A percentile compares a stretch with the other conserved stretches of the same genome.
These are phyloP conservation scores for Erysimum cheiri DNA, from an alignment of 441 rosid species.

Conservation along the genomic window DNA sequence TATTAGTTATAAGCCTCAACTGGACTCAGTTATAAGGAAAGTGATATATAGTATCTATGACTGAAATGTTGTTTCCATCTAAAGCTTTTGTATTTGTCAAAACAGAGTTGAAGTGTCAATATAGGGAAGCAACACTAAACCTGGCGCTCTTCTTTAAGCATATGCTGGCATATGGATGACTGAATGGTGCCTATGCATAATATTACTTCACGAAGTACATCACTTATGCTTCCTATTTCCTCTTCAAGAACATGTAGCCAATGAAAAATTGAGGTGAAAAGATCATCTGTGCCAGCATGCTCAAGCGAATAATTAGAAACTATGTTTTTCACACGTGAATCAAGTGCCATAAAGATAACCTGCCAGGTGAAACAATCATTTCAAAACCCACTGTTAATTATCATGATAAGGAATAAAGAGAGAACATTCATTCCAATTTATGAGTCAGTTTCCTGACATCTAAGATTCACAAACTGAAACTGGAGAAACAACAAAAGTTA, in stretches of 20 bases:
- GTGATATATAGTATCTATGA: conserved; percentile 6
- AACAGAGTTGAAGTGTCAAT: neutral
- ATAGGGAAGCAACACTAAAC: conserved; percentile 44
- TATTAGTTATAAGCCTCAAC: neutral
- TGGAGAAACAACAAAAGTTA: too few relatives aligned
- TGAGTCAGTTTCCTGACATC: too few relatives aligned
- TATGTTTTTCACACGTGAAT: conserved; percentile 92
- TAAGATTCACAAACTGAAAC: too few relatives aligned
- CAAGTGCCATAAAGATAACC: too few relatives aligned
- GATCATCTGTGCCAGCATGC: conserved; percentile 83
- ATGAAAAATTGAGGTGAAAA: conserved; percentile 79
- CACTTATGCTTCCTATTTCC: conserved; percentile 54
- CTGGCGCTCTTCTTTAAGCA: conserved; percentile 99
- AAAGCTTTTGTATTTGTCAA: neutral
- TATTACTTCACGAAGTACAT: conserved; percentile 74
- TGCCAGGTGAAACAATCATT: too few relatives aligned
- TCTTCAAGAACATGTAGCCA: conserved; percentile 67
- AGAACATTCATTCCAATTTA: too few relatives aligned
- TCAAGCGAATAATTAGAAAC: conserved; percentile 92
- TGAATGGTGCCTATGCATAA: conserved; percentile 89
- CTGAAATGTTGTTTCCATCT: neutral
- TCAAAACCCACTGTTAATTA: too few relatives aligned
- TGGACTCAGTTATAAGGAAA: too few relatives aligned
- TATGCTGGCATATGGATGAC: conserved; percentile 89
- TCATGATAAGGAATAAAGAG: too few relatives aligned